Conservation (phyloP, 495 filamentous ascomycete species). For the Penicillium arizonense region DNA sequence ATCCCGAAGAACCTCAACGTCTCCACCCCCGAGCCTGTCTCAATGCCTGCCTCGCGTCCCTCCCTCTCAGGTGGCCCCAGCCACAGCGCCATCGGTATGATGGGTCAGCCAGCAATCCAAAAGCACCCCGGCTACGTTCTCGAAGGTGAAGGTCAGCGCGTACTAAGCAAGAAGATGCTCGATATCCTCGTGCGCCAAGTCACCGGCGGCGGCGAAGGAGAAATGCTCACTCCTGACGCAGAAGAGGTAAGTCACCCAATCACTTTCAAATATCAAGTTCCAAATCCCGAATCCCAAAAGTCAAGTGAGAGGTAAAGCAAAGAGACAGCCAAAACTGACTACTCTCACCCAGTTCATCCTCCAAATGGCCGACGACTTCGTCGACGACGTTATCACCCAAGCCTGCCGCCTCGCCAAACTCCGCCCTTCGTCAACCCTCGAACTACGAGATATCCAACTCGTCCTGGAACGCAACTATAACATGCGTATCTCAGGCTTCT, state of each 20-base stretch:
- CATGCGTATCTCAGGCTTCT: slow-evolving; percentile 93
- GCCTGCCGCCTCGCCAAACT: slow-evolving; percentile 93
- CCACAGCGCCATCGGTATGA: slow-evolving; percentile 68
- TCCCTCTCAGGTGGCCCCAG: slow-evolving; percentile 74
- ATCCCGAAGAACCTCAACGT: slow-evolving; percentile 80
- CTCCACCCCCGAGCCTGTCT: slow-evolving; percentile 66
- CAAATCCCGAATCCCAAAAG: too few relatives aligned
- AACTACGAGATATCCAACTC: slow-evolving; percentile 91
- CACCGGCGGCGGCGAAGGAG: slow-evolving; percentile 72
- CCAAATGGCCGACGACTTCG: slow-evolving; percentile 87
- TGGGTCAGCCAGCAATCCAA: slow-evolving; percentile 80
- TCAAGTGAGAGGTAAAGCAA: background rate
- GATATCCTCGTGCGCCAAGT: slow-evolving; percentile 94
- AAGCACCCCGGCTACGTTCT: slow-evolving; percentile 79
- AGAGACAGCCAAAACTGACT: slow-evolving; percentile 14
- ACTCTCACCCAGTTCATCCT: slow-evolving; percentile 65
- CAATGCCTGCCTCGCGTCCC: slow-evolving; percentile 69
- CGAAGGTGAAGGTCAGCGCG: slow-evolving; percentile 83
- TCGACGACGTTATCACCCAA: slow-evolving; percentile 81
- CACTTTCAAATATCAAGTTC: too few relatives aligned
- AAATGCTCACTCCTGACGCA: slow-evolving; percentile 79
- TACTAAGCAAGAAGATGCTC: slow-evolving; percentile 93
- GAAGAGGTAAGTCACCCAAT: slow-evolving; percentile 69
- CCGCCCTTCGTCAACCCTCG: slow-evolving; percentile 80
- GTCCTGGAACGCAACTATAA: slow-evolving; percentile 97